These are phyloP conservation scores for Medicago arabica DNA, from an alignment of 306 rosid species.

Conservation along the genomic window DNA sequence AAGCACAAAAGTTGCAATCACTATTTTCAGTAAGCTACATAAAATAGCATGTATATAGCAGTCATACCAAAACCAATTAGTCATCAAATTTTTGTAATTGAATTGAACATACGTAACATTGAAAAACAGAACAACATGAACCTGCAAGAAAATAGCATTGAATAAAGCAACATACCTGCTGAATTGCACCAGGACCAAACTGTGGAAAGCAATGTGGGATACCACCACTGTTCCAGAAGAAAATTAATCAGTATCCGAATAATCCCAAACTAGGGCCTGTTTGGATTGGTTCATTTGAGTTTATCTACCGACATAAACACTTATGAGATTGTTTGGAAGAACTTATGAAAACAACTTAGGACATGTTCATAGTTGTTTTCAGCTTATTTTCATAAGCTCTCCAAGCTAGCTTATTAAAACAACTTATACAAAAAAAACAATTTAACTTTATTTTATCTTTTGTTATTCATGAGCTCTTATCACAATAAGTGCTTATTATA, in stretches of 20 bases:
- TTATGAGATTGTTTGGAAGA: too few relatives aligned
- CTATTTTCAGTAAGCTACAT: constrained; percentile 3
- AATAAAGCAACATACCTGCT: constrained; percentile 69
- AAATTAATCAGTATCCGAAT: constrained; percentile 46
- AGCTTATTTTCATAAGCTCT: too few relatives aligned
- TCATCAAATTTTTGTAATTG: neutral
- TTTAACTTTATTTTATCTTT: too few relatives aligned
- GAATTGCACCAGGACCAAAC: constrained; percentile 94
- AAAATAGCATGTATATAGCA: neutral
- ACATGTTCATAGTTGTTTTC: too few relatives aligned
- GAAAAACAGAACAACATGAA: constrained; percentile 21
- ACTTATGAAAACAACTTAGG: too few relatives aligned
- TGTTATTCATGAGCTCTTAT: too few relatives aligned
- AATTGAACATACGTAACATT: neutral
- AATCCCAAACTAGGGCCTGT: neutral
- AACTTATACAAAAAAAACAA: too few relatives aligned
- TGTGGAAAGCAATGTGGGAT: constrained; percentile 98
- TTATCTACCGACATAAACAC: too few relatives aligned
- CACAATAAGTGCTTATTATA: too few relatives aligned
- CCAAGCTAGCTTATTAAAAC: too few relatives aligned
- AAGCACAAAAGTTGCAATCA: neutral
- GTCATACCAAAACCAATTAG: constrained; percentile 17
- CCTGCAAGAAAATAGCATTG: constrained; percentile 10
- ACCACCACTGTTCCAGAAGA: constrained; percentile 77
- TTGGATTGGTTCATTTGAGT: too few relatives aligned